These are phyloP conservation scores for Sporothrix schenckii DNA, from an alignment of 2,329 filamentous ascomycete genomes.

Conservation along the genomic window DNA sequence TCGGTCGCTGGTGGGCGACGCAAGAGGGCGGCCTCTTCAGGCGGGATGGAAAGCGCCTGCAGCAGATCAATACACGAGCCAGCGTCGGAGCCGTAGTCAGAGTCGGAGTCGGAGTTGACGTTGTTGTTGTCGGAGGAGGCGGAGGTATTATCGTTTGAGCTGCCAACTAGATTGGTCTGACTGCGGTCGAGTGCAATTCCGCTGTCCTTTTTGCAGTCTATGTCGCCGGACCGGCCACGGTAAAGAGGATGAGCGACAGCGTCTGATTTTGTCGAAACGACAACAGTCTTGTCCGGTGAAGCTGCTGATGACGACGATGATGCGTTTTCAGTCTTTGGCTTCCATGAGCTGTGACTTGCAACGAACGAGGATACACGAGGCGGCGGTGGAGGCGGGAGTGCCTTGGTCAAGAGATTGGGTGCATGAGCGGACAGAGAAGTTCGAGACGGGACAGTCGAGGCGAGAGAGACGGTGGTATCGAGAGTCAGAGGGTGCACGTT, in stretches of 20 bases:
- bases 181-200: constrained; percentile 30
- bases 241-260: constrained; percentile 16
- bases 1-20: constrained; percentile 19
- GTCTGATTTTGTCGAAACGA: background rate
- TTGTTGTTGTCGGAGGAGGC: background rate
- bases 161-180: background rate
- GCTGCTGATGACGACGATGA: background rate
- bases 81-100: constrained; percentile 28
- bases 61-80: constrained; percentile 39
- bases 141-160: background rate
- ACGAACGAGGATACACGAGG: constrained; percentile 13
- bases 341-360: constrained; percentile 2
- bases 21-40: constrained; percentile 32
- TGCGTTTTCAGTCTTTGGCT: background rate
- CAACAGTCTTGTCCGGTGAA: too few species aligned
- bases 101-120: background rate
- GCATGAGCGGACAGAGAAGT: background rate
- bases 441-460: constrained; percentile 10
- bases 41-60: constrained; percentile 41
- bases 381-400: constrained; percentile 1
- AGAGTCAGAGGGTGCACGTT: background rate
- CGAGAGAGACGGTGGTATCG: constrained; percentile 12
- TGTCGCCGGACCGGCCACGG: background rate
- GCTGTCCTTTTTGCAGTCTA: constrained; percentile 34
- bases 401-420: constrained; percentile 1